Percentiles rank a stretch among this genome's conserved stretches.
These are phyloP conservation scores for Pleurostoma richardsiae DNA, from an alignment of 2,329 filamentous ascomycete genomes.

Conservation along the genomic window DNA sequence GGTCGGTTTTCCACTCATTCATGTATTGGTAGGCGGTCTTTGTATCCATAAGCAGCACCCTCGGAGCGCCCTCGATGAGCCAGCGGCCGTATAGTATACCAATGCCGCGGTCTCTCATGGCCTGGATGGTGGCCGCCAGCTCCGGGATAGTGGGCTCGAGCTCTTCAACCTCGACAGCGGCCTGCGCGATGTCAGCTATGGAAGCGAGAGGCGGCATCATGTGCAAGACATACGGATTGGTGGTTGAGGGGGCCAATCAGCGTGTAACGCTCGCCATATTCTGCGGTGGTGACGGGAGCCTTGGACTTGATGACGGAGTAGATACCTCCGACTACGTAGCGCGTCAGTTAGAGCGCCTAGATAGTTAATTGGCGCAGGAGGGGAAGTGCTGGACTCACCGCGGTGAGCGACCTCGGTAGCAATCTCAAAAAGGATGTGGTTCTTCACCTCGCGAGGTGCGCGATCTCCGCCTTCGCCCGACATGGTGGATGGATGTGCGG, in stretches of 20 bases:
- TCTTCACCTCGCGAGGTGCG: conserved; percentile 70
- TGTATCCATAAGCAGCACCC: conserved; percentile 92
- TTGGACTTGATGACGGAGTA: conserved; percentile 99
- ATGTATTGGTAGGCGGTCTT: conserved; percentile 87
- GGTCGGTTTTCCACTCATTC: conserved; percentile 94
- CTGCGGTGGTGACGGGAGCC: conserved; percentile 91
- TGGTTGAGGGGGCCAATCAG: conserved; percentile 92
- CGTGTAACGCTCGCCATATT: conserved; percentile 97
- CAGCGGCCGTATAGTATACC: conserved; percentile 89
- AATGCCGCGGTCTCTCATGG: conserved; percentile 90
- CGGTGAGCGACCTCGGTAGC: conserved; percentile 96
- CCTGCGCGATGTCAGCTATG: conserved; percentile 43
- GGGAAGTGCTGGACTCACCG: conserved; percentile 48
- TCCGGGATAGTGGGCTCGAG: conserved; percentile 78
- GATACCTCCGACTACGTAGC: conserved; percentile 78
- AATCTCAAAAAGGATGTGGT: conserved; percentile 94
- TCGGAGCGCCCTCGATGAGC: conserved; percentile 93
- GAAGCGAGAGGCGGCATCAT: neutral
- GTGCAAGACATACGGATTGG: conserved; percentile 61
- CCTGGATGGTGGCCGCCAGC: conserved; percentile 75
- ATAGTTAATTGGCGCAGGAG: neutral
- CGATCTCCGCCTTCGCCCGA: conserved; percentile 38
- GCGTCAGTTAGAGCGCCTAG: conserved; percentile 13
- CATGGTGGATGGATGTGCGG: conserved; percentile 25
- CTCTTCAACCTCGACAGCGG: conserved; percentile 95